Conservation (phyloP, 2,329 filamentous ascomycete genomes). For the Colletotrichum acutatum region DNA sequence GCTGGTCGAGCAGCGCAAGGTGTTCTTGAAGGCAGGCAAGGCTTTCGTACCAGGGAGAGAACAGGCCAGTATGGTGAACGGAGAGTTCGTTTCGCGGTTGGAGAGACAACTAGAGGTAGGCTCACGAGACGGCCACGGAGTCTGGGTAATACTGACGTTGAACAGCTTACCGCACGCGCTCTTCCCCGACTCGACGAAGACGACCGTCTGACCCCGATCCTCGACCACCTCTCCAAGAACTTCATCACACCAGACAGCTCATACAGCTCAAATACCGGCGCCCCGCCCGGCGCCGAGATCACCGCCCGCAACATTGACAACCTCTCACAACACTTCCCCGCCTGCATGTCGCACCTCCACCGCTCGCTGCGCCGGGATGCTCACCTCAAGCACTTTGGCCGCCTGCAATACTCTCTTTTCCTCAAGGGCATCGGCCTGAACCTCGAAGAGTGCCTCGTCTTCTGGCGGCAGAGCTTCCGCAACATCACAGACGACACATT, state of each 20-base stretch:
- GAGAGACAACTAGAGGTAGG: constrained; percentile 78
- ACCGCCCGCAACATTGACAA: constrained; percentile 82
- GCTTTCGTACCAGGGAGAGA: constrained; percentile 91
- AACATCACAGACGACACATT: constrained; percentile 93
- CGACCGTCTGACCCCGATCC: constrained; percentile 80
- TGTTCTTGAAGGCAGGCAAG: constrained; percentile 82
- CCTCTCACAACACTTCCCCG: constrained; percentile 84
- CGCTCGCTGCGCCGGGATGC: constrained; percentile 85
- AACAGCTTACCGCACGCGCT: constrained; percentile 85
- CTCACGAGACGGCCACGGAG: background rate
- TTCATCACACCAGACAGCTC: constrained; percentile 91
- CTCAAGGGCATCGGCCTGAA: constrained; percentile 93
- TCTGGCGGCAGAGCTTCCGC: constrained; percentile 90
- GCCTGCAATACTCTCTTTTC: constrained; percentile 95
- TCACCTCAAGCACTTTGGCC: constrained; percentile 92
- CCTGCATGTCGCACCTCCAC: constrained; percentile 95
- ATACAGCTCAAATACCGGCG: constrained; percentile 73
- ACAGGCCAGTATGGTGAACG: constrained; percentile 88
- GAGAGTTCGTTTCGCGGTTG: constrained; percentile 83
- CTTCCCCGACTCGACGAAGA: constrained; percentile 95
- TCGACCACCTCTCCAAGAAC: constrained; percentile 88
- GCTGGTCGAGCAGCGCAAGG: constrained; percentile 81
- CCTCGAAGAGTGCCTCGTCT: constrained; percentile 89
- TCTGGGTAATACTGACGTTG: constrained; percentile 21
- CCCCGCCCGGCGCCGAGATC: constrained; percentile 77